Evolutionary conservation across 148 eudicot genomes (phyloP).

Genomic region (Camellia granthamiana): DNA sequence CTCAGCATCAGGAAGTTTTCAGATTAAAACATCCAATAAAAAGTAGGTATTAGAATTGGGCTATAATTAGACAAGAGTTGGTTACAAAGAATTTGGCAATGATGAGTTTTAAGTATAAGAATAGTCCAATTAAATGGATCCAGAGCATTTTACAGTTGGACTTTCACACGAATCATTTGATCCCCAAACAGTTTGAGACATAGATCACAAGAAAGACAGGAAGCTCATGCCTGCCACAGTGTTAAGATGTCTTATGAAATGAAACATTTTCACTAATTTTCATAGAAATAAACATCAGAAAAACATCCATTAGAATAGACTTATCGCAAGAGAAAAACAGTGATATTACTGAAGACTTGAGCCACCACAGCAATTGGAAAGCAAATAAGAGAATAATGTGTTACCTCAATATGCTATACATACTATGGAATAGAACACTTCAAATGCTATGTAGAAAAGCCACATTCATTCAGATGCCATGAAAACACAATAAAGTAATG

Average conservation of each 20-base stretch:
- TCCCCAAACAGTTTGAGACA: neutral
- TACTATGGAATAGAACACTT: neutral
- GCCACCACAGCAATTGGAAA: no score
- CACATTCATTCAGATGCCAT: neutral
- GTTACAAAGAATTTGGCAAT: no score
- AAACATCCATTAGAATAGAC: neutral
- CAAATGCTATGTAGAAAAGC: neutral
- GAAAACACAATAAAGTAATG: neutral
- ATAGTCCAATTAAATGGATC: neutral
- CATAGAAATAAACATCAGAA: neutral
- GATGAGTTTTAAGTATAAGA: neutral
- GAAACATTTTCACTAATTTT: neutral
- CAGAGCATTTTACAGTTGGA: neutral
- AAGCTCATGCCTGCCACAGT: neutral
- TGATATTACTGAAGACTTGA: no score
- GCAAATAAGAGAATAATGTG: neutral
- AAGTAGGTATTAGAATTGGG: no score
- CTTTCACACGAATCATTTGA: no score
- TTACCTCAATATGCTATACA: neutral
- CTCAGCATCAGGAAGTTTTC: neutral
- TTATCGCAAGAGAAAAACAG: neutral
- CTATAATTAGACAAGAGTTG: no score
- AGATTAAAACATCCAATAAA: neutral
- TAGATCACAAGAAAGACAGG: neutral
- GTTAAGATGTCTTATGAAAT: neutral